Base-by-base conservation (phyloP, 1,284 basidiomycete genomes). In the Puccinia polysora region DNA sequence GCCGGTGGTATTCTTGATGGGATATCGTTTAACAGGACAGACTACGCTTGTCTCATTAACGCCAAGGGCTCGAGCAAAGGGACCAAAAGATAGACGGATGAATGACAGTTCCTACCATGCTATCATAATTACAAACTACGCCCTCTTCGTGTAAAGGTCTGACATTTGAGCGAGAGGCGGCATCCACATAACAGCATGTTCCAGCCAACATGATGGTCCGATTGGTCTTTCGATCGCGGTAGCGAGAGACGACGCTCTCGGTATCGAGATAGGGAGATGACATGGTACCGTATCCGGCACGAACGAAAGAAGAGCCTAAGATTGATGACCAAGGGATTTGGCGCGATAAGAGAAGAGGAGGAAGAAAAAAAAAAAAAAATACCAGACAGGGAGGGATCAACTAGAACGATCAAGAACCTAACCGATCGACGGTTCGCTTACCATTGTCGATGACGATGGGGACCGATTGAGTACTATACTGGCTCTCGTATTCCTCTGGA, bases 371-470 rank as follows among this genome's bases (percentile, higher is more conserved):
- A 52, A 18, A 25, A 52, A 18, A 12, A 23, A 40, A 49, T 38
- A 25, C n/a, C 32, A 58, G 34, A 34, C 23, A 25, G n/a, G 28
- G 32, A 15, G 20, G 47, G 5, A 20, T 36, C 14, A 23, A 40
- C 28, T 70, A 59, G 58, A 59, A 40, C 53, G 23, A 38, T 25
- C 20, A 10, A 15, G 7, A 34, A 30, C 12, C 6, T 53, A 1
- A 32, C 49, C 15, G 49, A 52, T 28, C 49, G 20, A 30, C 30
- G 8, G 34, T 2, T n/a, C 34, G 76, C 78, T 74, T 63, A 81
- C 83, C 95, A 80, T 96, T 94, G 84, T 97, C 94, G 76, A 97
- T 92, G 77, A 95, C 85, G 75, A 97, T 86, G 0, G 90, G 88
- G 20, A 62, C 68, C 10, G 68, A 59, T 49, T 34, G 25, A 32